Conservation (phyloP, 2,329 filamentous ascomycete species). For the Pseudogymnoascus sp. region DNA sequence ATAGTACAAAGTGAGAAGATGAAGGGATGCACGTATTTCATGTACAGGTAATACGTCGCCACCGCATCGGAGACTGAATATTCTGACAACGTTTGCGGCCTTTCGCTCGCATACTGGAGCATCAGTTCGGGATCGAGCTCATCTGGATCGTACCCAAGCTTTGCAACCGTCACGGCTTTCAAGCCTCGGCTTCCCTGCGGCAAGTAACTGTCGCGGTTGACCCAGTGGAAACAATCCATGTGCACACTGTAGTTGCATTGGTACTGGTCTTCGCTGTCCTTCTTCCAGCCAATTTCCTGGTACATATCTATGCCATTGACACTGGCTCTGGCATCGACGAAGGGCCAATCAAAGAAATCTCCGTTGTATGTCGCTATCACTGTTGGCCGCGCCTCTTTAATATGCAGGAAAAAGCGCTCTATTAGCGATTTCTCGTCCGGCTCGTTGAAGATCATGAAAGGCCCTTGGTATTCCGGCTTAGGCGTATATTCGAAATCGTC, state of each 20-base stretch:
- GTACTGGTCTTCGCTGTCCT: slow-evolving; percentile 92
- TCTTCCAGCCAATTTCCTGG: slow-evolving; percentile 92
- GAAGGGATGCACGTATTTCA: slow-evolving; percentile 99
- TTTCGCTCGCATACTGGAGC: slow-evolving; percentile 83
- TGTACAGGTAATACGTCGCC: slow-evolving; percentile 97
- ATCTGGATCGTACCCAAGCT: slow-evolving; percentile 96
- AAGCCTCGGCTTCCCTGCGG: slow-evolving; percentile 94
- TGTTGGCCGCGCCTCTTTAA: slow-evolving; percentile 89
- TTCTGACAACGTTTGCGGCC: slow-evolving; percentile 88
- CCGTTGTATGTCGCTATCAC: slow-evolving; percentile 99
- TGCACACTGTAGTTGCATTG: slow-evolving; percentile 94
- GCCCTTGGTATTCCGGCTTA: slow-evolving; percentile 88
- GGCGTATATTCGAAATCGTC: slow-evolving; percentile 97
- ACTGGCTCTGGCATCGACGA: slow-evolving; percentile 87
- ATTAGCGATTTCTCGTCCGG: slow-evolving; percentile 81
- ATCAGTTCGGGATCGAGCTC: slow-evolving; percentile 96
- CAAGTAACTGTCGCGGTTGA: slow-evolving; percentile 95
- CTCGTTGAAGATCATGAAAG: slow-evolving; percentile 98
- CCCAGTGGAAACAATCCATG: slow-evolving; percentile 99
- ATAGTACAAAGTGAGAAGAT: slow-evolving; percentile 98
- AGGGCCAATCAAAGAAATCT: slow-evolving; percentile 99
- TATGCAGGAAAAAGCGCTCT: slow-evolving; percentile 88
- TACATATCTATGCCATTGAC: slow-evolving; percentile 99
- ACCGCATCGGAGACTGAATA: slow-evolving; percentile 99
- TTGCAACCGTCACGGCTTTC: slow-evolving; percentile 95